phyloP scores from a whole-genome alignment of 169 alveolate species.

The Cyclospora cayetanensis region DNA sequence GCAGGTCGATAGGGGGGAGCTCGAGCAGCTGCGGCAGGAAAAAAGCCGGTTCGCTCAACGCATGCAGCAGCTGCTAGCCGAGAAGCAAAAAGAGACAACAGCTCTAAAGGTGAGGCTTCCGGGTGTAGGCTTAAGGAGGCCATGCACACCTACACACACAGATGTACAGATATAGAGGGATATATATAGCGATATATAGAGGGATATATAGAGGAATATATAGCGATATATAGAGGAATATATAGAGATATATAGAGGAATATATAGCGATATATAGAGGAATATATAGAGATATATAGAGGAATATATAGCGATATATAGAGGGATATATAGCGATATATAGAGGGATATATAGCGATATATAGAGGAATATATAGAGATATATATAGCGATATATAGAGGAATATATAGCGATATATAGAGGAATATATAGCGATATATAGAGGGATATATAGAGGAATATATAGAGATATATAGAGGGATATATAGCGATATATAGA shows the following conservation, averaged over 20 bases:
- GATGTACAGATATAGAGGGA: neutral
- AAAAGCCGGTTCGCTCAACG: conserved; percentile 32
- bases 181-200: neutral
- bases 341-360: neutral
- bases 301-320: neutral
- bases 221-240: too few species aligned
- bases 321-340: too few species aligned
- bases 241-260: neutral
- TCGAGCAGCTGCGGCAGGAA: conserved; percentile 49
- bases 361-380: too few species aligned
- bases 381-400: too few species aligned
- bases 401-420: neutral
- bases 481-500: too few species aligned
- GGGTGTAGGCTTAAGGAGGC: neutral
- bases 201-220: neutral
- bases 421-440: neutral
- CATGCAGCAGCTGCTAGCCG: conserved; percentile 14
- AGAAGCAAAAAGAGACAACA: neutral
- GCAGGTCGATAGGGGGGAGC: conserved; percentile 48
- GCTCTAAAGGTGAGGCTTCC: neutral
- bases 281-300: too few species aligned
- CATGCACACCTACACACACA: too few species aligned
- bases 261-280: neutral
- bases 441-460: neutral
- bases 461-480: too few species aligned